These are phyloP conservation scores for Zoysia pacifica DNA, from an alignment of 176 grass and related monocot genomes.

Conservation along the genomic window DNA sequence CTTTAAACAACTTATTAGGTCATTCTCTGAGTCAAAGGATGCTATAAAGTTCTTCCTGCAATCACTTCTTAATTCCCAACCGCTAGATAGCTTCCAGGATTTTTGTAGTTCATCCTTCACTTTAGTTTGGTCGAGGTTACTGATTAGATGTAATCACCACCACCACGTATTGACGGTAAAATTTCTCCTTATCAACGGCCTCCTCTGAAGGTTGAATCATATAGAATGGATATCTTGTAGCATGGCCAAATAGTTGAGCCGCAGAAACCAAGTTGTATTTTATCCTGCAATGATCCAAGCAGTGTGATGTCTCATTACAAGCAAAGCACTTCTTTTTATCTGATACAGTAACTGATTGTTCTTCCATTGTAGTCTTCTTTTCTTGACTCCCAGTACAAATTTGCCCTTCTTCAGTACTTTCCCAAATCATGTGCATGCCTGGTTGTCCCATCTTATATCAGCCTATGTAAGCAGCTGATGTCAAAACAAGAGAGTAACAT, in stretches of 20 bases:
- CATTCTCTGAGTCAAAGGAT: slow-evolving; percentile 38
- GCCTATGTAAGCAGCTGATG: slow-evolving; percentile 23
- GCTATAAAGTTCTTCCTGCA: slow-evolving; percentile 22
- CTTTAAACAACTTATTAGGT: slow-evolving; percentile 39
- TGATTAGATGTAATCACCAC: slow-evolving; percentile 32
- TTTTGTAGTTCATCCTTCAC: slow-evolving; percentile 43
- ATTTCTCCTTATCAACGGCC: slow-evolving; percentile 21
- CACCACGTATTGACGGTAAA: slow-evolving; percentile 22
- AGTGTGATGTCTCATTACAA: slow-evolving; percentile 39
- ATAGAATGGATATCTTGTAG: slow-evolving; percentile 40
- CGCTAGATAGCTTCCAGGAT: slow-evolving; percentile 27
- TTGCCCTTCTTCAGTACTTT: not conserved
- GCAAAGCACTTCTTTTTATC: slow-evolving; percentile 36
- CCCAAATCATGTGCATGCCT: not conserved
- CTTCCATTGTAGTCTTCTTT: not conserved
- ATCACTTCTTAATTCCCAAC: slow-evolving; percentile 45
- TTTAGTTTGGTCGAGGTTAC: slow-evolving; percentile 17
- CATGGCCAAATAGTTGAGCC: slow-evolving; percentile 36
- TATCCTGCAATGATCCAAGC: slow-evolving; percentile 36
- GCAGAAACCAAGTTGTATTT: slow-evolving; percentile 25
- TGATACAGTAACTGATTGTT: not conserved
- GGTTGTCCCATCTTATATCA: not conserved
- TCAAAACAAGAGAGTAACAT: not conserved
- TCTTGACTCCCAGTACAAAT: not conserved
- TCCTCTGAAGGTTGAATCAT: slow-evolving; percentile 34